A percentile compares a stretch with the other conserved stretches of the same genome.
Conservation (phyloP, 2,329 filamentous ascomycete genomes). For the Fusarium paranaense region DNA sequence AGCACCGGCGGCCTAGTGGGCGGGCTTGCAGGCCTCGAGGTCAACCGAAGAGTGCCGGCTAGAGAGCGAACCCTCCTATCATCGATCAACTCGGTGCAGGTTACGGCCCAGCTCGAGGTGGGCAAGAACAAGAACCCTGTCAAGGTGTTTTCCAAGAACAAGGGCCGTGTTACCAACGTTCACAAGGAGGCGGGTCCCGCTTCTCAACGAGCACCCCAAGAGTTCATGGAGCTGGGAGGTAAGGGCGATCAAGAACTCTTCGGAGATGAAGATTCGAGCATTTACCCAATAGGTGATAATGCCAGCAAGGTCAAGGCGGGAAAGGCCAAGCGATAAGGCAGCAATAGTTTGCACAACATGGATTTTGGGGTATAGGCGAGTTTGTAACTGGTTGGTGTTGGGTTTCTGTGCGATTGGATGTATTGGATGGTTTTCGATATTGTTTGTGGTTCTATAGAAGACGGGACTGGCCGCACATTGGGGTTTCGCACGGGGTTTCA, state of each 20-base stretch:
- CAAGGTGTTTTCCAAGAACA: conserved; percentile 82
- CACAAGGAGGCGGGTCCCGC: conserved; percentile 74
- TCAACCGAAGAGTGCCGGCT: conserved; percentile 81
- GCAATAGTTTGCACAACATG: conserved; percentile 1
- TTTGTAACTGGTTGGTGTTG: conserved; percentile 23
- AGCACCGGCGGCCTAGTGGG: conserved; percentile 93
- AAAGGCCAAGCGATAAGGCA: conserved; percentile 39
- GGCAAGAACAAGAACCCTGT: conserved; percentile 69
- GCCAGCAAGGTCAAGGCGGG: conserved; percentile 45
- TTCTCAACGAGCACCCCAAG: conserved; percentile 73
- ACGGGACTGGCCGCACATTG: conserved; percentile 1
- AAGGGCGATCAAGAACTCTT: conserved; percentile 86
- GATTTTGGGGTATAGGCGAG: neutral
- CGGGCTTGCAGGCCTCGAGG: conserved; percentile 84
- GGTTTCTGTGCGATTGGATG: neutral
- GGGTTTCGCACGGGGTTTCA: conserved; percentile 8
- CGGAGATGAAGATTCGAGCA: conserved; percentile 68
- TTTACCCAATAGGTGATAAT: conserved; percentile 57
- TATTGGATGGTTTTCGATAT: conserved; percentile 3
- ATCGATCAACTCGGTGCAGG: conserved; percentile 79
- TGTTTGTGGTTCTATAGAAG: conserved; percentile 23
- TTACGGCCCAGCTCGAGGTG: conserved; percentile 65
- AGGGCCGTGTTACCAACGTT: conserved; percentile 52
- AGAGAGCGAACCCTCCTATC: conserved; percentile 89
- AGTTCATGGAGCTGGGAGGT: conserved; percentile 88